Conservation (phyloP, 2,329 filamentous ascomycete species). For the Nothophoma quercina region DNA sequence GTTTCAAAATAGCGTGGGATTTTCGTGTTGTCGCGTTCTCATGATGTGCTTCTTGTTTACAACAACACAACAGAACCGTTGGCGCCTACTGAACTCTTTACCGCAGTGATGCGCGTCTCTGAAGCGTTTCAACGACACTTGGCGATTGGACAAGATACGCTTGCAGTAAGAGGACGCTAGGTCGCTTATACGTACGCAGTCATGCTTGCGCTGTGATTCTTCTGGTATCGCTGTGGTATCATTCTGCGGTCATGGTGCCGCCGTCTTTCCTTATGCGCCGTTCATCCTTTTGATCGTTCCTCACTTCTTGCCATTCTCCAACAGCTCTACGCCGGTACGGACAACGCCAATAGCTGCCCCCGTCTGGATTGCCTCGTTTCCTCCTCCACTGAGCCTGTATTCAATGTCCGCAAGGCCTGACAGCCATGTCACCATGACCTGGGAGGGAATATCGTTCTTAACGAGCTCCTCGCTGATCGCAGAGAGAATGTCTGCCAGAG, state of each 20-base stretch:
- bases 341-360: conserved; percentile 91
- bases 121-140: neutral
- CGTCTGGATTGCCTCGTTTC: conserved; percentile 87
- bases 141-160: neutral
- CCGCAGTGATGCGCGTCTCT: neutral
- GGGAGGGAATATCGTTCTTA: conserved; percentile 81
- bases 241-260: neutral
- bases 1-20: conserved; percentile 19
- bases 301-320: conserved; percentile 41
- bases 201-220: conserved; percentile 5
- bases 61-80: conserved; percentile 10
- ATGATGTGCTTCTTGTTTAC: conserved; percentile 15
- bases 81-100: neutral
- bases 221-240: conserved; percentile 11
- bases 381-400: conserved; percentile 86
- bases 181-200: neutral
- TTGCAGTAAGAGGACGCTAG: neutral
- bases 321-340: conserved; percentile 81
- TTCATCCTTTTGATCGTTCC: neutral
- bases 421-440: conserved; percentile 90
- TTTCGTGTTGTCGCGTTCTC: conserved; percentile 15
- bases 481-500: conserved; percentile 92
- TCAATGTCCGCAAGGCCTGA: conserved; percentile 92
- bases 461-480: conserved; percentile 82
- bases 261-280: conserved; percentile 4